Base-by-base conservation (phyloP, 495 filamentous ascomycete species). In the Echria macrotheca region DNA sequence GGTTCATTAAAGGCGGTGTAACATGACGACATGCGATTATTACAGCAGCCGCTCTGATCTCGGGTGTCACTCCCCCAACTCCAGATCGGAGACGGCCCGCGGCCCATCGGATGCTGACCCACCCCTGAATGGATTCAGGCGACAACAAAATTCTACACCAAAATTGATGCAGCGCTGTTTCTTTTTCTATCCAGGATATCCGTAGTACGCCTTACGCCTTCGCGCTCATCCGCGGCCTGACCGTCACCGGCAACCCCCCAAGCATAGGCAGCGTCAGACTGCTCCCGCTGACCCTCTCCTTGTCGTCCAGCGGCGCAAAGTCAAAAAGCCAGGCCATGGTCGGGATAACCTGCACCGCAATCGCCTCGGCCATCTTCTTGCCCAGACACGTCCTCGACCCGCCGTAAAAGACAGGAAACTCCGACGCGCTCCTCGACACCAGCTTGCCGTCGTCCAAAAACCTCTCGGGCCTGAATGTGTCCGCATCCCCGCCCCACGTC, bases 391-490 rank as follows among this genome's bases (percentile, higher is more conserved):
- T 68, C 46, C 79, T 66, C 5, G 74, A 67, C 1, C 79, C 79
- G 11, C 76, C 79, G 37, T 83, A 81, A 53, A 83, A 83, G 8
- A 83, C 79, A 1, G 79, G 77, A 50, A 75, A 83, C 57, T 80
- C 78, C 33, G 66, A 71, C 5, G 77, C 60, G 25, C 65, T 69
- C 50, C 69, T 75, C 0, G 59, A 59, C 5, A 71, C 57, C 7
- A 78, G 38, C 25, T 59, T 67, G 7, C 64, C 60, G 18, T 32
- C 48, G 9, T 60, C 59, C 7, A 82, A 58, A 68, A 78, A 83
- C 52, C 78, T 51, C 24, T 76, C 73, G 2, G 79, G 79, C 25
- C 58, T 57, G 55, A 81, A 83, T 0, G 51, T 53, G 33, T 76
- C 74, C 3, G 78, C 72, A 49, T 82, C 75, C 0, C 69, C 68